Conservation (phyloP, 768 basidiomycete genomes). For the Mrakia hoshinonis region DNA sequence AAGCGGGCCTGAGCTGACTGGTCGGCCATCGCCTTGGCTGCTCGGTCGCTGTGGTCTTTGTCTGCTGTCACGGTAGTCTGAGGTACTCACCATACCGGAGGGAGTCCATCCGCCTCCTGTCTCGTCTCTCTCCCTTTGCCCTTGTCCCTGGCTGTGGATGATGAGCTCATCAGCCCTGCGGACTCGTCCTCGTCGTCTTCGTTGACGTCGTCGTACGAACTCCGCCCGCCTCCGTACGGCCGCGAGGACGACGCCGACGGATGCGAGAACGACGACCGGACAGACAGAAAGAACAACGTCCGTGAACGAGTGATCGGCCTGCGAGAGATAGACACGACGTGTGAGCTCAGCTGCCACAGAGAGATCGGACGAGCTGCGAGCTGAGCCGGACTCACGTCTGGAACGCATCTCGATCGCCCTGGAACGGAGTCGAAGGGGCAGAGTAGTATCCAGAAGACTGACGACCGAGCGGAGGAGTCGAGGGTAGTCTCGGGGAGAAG, state of each 20-base stretch:
- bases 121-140: constrained; percentile 37
- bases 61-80: constrained; percentile 26
- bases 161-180: constrained; percentile 26
- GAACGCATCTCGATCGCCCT: background rate
- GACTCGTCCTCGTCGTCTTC: constrained; percentile 49
- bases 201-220: constrained; percentile 36
- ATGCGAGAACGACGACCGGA: constrained; percentile 60
- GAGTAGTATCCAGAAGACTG: background rate
- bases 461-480: background rate
- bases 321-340: background rate
- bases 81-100: constrained; percentile 71
- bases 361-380: background rate
- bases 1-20: no score
- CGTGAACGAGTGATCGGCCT: constrained; percentile 59
- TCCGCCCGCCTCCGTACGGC: constrained; percentile 17
- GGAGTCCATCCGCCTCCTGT: constrained; percentile 60
- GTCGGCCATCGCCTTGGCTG: no score
- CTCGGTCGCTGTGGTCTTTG: no score
- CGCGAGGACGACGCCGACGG: constrained; percentile 38
- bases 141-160: constrained; percentile 28
- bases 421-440: background rate
- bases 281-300: constrained; percentile 87
- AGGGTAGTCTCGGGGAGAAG: background rate
- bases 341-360: background rate
- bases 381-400: background rate